Evolutionary conservation across 2,329 filamentous ascomycete species (phyloP), one percentile per base, ranked within the genome.

Genomic region (Lachnellula cervina): DNA sequence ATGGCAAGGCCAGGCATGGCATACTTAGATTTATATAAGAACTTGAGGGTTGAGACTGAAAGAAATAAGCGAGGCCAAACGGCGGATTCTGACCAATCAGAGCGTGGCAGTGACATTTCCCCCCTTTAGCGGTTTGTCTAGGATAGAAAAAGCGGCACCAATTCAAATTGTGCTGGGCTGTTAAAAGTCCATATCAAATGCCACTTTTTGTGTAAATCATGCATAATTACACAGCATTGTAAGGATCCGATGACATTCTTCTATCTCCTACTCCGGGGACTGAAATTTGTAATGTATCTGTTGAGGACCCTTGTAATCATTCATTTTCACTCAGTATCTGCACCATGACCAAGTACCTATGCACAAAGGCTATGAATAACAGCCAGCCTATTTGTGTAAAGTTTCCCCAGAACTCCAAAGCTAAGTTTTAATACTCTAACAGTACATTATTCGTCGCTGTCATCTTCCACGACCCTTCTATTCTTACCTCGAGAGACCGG

Each of bases 361-460:
- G 13, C 11, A 13, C 3, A 13, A 32, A 32, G 28, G 9, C 28
- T 13, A 32, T 21, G 47, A 16, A 16, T 17, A 40, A 17, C 37
- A 40, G 8, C 23, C 13, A 50, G 48, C 49, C 5, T 44, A 42
- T 54, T 11, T 9, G 28, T 23, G 19, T 35, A 40, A 17, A n/a
- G 8, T 40, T 17, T n/a, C 34, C 14, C n/a, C 28, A 8, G 54
- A 60, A 61, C 60, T 55, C 59, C 60, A 58, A 55, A 52, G 56
- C 59, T 58, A 64, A 60, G 56, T 53, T 52, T 43, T n/a, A 57
- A 58, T 56, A 47, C 37, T 53, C 19, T n/a, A 49, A 32, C 35
- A 34, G 52, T 51, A 56, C 34, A 56, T 64, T 34, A 64, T 32
- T 63, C 62, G 49, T 66, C 64, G 59, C 62, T 64, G 7, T 56